These are phyloP conservation scores for Leccinum olivaceopallidum DNA, from an alignment of 768 basidiomycete species.

Conservation along the genomic window DNA sequence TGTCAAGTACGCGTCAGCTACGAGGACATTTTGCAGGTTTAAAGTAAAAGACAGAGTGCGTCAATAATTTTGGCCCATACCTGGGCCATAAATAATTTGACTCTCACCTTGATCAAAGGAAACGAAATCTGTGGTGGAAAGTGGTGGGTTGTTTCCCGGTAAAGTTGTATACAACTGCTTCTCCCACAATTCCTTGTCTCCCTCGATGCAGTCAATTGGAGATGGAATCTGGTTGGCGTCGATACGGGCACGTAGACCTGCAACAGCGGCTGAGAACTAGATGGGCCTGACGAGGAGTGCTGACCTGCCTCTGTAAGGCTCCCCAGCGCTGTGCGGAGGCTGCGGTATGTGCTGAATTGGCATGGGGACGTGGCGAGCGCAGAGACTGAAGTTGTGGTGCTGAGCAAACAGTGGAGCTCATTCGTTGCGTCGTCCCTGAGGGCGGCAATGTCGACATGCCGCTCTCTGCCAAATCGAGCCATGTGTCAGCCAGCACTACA, in stretches of 20 bases:
- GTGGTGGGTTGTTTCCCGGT: conserved; percentile 64
- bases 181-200: conserved; percentile 80
- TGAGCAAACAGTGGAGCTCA: background rate
- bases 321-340: conserved; percentile 61
- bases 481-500: too few relatives aligned
- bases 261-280: conserved; percentile 7
- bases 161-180: conserved; percentile 66
- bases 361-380: conserved; percentile 13
- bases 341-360: conserved; percentile 46
- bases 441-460: background rate
- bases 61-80: background rate
- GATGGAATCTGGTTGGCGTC: conserved; percentile 93
- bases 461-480: background rate
- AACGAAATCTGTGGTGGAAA: conserved; percentile 84
- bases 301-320: conserved; percentile 42
- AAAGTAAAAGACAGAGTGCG: background rate
- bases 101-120: conserved; percentile 86
- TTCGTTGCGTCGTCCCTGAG: conserved; percentile 4
- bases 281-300: background rate
- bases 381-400: background rate
- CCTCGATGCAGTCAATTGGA: conserved; percentile 74
- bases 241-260: conserved; percentile 79
- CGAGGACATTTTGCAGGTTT: background rate
- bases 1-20: conserved; percentile 17
- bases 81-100: background rate